Base-by-base conservation (phyloP, 768 basidiomycete genomes). In the Russula foetens region DNA sequence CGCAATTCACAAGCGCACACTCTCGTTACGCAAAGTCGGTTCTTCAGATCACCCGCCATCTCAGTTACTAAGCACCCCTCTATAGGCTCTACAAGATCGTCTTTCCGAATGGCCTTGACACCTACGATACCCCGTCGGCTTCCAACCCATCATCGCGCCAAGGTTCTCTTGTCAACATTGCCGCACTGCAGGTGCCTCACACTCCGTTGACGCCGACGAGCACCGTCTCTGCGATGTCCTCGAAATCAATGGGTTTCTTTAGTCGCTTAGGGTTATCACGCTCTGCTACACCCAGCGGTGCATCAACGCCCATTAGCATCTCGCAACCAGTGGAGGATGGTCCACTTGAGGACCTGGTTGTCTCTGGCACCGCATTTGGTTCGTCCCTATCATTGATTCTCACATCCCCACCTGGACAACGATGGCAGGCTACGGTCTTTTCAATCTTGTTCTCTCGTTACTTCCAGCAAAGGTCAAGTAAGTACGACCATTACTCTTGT, bases 281-380 rank as follows among this genome's bases (percentile, higher is more conserved):
- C 64, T 5, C 70, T 72, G 2, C 65, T 67, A 29, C 62, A 50
- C 41, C 69, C 65, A 47, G 51, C 24, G 60, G 66, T 31, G 51
- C 60, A 21, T 39, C 56, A 19, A 58, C 63, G 1, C 64, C 56
- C 53, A 49, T 55, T 12, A 56, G 54, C 15, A 23, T 26, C 7
- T 43, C 38, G 6, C 33, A 43, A 2, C 31, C 62, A 7, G 56
- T 58, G 3, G 69, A 67, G 0, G 80, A 84, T 46, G 85, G 84
- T 0, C 79, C 81, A 0, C 72, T 90, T 2, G 89, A 91, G 68
- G 87, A 90, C 56, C 67, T 90, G 6, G 81, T 92, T 58, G 70
- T 90, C 29, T 81, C 85, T 3, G 90, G 90, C 2, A 82, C 85
- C 8, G 90, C 90, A 0, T 92, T 90, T 67, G 90, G 85, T 85